Conservation (phyloP, 2,329 filamentous ascomycete genomes). For the Aspergillus sp. region DNA sequence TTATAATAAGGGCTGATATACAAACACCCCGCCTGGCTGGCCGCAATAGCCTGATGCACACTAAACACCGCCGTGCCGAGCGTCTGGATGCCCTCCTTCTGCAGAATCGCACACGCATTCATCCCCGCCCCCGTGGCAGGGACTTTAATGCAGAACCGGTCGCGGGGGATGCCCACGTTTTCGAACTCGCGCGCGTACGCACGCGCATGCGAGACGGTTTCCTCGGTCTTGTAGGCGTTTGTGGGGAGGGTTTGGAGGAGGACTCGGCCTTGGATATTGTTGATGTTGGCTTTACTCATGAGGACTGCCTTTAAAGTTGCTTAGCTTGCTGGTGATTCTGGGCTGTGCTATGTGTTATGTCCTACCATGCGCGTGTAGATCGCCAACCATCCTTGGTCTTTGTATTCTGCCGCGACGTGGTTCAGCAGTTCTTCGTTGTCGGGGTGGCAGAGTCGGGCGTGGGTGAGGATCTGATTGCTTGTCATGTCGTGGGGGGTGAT, state of each 20-base stretch:
- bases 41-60: conserved; percentile 46
- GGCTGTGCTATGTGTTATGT: neutral
- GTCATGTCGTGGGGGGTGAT: conserved; percentile 47
- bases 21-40: conserved; percentile 44
- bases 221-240: conserved; percentile 42
- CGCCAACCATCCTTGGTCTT: conserved; percentile 43
- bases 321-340: neutral
- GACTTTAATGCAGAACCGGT: conserved; percentile 50
- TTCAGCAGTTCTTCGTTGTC: conserved; percentile 42
- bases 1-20: conserved; percentile 51
- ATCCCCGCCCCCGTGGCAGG: conserved; percentile 46
- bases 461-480: conserved; percentile 48
- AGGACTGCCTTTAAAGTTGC: conserved; percentile 37
- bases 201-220: conserved; percentile 44
- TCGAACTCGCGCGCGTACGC: conserved; percentile 46
- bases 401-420: conserved; percentile 40
- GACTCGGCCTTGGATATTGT: conserved; percentile 44
- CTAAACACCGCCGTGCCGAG: conserved; percentile 46
- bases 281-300: conserved; percentile 45
- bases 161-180: conserved; percentile 40
- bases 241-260: conserved; percentile 46
- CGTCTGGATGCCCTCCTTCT: conserved; percentile 43
- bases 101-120: conserved; percentile 41
- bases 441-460: conserved; percentile 41
- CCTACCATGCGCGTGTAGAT: conserved; percentile 45